These are phyloP conservation scores for Penicillium malachiteum DNA, from an alignment of 495 filamentous ascomycete species.

Conservation along the genomic window DNA sequence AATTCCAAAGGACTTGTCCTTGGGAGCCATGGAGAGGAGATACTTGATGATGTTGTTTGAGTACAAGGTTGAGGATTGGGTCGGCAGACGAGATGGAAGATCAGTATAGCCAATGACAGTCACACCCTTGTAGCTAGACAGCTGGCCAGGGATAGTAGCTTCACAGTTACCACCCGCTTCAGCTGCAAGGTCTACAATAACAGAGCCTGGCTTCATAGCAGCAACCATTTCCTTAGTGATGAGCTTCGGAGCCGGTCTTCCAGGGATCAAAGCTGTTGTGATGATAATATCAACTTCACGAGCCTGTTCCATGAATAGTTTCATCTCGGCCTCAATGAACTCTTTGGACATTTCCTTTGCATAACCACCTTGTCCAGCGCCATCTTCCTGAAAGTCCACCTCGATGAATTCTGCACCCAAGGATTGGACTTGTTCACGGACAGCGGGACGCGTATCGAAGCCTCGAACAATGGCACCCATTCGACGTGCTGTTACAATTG, in stretches of 20 bases:
- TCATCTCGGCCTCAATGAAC: constrained; percentile 86
- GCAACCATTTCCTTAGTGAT: constrained; percentile 76
- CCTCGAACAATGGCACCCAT: constrained; percentile 82
- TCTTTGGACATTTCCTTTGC: constrained; percentile 87
- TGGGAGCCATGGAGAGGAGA: constrained; percentile 71
- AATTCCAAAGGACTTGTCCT: constrained; percentile 70
- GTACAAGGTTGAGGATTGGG: constrained; percentile 78
- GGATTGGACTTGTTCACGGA: constrained; percentile 80
- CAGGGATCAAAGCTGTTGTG: constrained; percentile 80
- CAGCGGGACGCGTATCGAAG: constrained; percentile 77
- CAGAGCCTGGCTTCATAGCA: constrained; percentile 78
- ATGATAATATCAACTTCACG: constrained; percentile 84
- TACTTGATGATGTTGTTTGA: constrained; percentile 87
- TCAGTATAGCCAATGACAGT: constrained; percentile 85
- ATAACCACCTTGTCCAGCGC: constrained; percentile 76
- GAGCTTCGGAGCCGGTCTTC: constrained; percentile 70
- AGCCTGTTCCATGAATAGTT: constrained; percentile 77
- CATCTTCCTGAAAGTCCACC: constrained; percentile 80
- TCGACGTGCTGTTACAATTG: constrained; percentile 74
- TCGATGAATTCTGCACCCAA: constrained; percentile 82
- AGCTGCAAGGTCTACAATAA: constrained; percentile 77
- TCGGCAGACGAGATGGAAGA: constrained; percentile 74
- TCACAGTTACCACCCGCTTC: constrained; percentile 83
- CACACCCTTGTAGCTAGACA: constrained; percentile 68
- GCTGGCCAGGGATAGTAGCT: constrained; percentile 65